These are phyloP conservation scores for Chaetomiaceae sp. DNA, from an alignment of 2,329 filamentous ascomycete species.

Conservation along the genomic window DNA sequence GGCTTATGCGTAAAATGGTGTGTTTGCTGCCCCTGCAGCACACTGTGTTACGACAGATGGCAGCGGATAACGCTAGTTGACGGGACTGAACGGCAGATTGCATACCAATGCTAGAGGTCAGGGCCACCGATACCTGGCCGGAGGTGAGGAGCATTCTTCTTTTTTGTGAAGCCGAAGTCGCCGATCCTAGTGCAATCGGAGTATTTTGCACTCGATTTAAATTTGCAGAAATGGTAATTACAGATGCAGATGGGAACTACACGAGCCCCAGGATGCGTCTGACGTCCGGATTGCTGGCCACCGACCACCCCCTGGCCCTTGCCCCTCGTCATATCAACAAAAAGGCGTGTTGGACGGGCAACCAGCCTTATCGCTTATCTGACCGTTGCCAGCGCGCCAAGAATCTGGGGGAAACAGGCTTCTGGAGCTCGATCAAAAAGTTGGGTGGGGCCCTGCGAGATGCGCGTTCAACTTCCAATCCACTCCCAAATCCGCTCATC, in stretches of 20 bases:
- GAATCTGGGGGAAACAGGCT: background rate
- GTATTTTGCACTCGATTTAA: too few relatives aligned
- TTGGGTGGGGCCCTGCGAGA: too few relatives aligned
- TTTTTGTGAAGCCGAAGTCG: too few relatives aligned
- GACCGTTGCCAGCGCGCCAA: background rate
- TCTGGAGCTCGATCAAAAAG: too few relatives aligned
- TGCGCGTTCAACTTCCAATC: too few relatives aligned
- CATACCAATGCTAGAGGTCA: conserved; percentile 61
- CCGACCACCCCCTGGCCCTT: background rate
- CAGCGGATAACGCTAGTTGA: background rate
- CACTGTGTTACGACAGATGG: background rate
- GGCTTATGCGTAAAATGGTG: too few relatives aligned
- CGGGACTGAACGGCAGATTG: conserved; percentile 18
- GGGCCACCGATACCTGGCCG: conserved; percentile 63
- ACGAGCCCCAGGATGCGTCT: too few relatives aligned
- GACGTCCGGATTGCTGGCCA: background rate
- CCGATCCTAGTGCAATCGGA: too few relatives aligned
- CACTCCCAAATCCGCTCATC: too few relatives aligned
- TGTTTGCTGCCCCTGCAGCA: too few relatives aligned
- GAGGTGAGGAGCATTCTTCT: conserved; percentile 56
- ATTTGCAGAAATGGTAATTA: too few relatives aligned
- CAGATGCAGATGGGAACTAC: too few relatives aligned
- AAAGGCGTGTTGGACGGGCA: conserved; percentile 12
- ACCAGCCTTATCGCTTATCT: conserved; percentile 29
- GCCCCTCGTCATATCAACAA: conserved; percentile 11